A percentile compares a stretch with the other conserved stretches of the same genome.
phyloP scores from a whole-genome alignment of 768 basidiomycete genomes.

The Hirschioporus abietinus region DNA sequence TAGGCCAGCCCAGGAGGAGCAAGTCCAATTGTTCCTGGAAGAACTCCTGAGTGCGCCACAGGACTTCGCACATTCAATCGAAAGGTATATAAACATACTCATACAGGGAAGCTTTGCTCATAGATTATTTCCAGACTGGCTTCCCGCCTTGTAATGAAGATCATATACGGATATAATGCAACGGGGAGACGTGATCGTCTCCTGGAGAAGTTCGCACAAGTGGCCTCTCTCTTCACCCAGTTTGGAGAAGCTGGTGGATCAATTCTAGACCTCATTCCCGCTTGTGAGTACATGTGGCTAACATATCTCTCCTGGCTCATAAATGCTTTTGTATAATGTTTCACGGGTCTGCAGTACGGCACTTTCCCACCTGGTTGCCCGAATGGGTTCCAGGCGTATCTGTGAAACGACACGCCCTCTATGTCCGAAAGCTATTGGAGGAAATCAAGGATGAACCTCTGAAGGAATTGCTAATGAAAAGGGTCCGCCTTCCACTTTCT shows the following conservation, averaged over 20 bases:
- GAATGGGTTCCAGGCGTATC: conserved; percentile 42
- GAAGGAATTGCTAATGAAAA: conserved; percentile 10
- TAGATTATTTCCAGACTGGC: not conserved
- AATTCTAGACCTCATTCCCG: not conserved
- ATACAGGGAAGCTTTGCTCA: not conserved
- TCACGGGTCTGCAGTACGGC: not conserved
- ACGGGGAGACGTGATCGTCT: not conserved
- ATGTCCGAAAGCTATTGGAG: conserved; percentile 30
- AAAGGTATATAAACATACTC: not conserved
- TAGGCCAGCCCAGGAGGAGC: not conserved
- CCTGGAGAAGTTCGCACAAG: not conserved
- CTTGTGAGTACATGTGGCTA: not conserved
- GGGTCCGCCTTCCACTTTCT: not conserved
- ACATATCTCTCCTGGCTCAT: not conserved
- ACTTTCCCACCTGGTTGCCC: conserved; percentile 35
- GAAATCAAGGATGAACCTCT: conserved; percentile 29
- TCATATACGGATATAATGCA: not conserved
- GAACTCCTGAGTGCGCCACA: not conserved
- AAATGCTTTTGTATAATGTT: not conserved
- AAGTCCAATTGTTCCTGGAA: not conserved
- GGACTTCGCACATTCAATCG: not conserved
- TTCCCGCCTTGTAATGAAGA: not conserved
- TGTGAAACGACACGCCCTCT: conserved; percentile 42
- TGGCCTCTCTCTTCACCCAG: not conserved
- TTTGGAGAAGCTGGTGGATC: not conserved